phyloP scores from a whole-genome alignment of 768 basidiomycete species.

The Sistotremastrum niveocremeum region DNA sequence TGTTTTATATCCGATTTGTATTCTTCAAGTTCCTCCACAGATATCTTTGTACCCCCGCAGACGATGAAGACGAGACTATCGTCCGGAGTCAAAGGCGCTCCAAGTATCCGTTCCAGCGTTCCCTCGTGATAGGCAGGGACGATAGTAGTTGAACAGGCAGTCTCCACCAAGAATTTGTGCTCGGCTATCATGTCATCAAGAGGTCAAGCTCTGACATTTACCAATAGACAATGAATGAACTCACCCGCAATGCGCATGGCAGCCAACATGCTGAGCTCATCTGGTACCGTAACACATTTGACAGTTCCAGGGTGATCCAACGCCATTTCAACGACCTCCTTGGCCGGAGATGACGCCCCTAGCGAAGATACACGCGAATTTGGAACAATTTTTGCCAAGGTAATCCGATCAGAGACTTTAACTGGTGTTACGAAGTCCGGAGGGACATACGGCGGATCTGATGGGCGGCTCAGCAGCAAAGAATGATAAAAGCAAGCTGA shows the following conservation, averaged over 20 bases:
- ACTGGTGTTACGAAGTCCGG: neutral
- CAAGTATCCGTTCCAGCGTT: constrained; percentile 34
- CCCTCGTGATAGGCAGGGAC: constrained; percentile 46
- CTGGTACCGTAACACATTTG: constrained; percentile 46
- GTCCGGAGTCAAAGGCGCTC: constrained; percentile 21
- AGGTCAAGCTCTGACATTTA: neutral
- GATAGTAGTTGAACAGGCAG: constrained; percentile 61
- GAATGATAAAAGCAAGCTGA: constrained; percentile 66
- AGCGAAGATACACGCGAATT: constrained; percentile 58
- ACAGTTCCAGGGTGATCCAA: constrained; percentile 44
- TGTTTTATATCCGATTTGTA: constrained; percentile 18
- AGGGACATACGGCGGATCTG: neutral
- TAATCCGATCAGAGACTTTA: no score
- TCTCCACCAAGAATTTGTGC: constrained; percentile 61
- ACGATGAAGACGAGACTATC: constrained; percentile 49
- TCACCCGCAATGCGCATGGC: constrained; percentile 44
- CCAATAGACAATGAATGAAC: constrained; percentile 8
- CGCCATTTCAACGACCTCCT: constrained; percentile 51
- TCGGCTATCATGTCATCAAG: constrained; percentile 33
- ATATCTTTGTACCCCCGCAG: constrained; percentile 61
- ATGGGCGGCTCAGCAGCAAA: constrained; percentile 31
- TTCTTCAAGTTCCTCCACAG: constrained; percentile 35
- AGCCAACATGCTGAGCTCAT: constrained; percentile 56
- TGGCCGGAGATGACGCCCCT: constrained; percentile 53
- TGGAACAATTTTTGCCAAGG: constrained; percentile 14